Percentiles rank a stretch among this genome's conserved stretches.
Conservation (phyloP, 2,329 filamentous ascomycete genomes). For the Trichoderma sp. region DNA sequence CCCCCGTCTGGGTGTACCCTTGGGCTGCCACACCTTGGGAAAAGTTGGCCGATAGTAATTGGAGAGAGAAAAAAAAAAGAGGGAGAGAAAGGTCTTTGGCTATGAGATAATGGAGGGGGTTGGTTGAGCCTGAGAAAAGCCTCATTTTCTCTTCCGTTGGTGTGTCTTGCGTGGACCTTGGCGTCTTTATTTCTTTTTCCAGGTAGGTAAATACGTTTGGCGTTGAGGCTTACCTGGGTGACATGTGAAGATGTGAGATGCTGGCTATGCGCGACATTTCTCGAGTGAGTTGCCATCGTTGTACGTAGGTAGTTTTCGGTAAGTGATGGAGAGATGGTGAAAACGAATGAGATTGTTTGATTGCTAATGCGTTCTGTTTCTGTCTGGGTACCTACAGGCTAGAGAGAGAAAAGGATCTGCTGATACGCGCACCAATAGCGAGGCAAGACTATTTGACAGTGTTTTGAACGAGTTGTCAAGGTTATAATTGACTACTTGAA, state of each 20-base stretch:
- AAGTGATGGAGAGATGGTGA: background rate
- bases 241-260: background rate
- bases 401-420: background rate
- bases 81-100: background rate
- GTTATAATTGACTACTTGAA: background rate
- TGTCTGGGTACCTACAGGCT: background rate
- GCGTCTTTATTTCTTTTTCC: background rate
- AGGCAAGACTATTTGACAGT: background rate
- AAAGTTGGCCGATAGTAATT: conserved; percentile 9
- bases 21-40: conserved; percentile 20
- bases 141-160: background rate
- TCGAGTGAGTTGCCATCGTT: background rate
- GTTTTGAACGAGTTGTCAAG: background rate
- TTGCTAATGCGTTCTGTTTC: background rate
- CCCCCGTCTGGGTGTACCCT: conserved; percentile 3
- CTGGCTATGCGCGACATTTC: background rate
- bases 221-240: background rate
- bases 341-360: background rate
- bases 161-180: background rate
- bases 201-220: background rate
- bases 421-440: background rate
- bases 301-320: background rate
- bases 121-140: background rate
- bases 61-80: background rate
- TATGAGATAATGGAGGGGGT: background rate